phyloP scores from a whole-genome alignment of 208 protist genomes.

The Leptomonas pyrrhocoris region DNA sequence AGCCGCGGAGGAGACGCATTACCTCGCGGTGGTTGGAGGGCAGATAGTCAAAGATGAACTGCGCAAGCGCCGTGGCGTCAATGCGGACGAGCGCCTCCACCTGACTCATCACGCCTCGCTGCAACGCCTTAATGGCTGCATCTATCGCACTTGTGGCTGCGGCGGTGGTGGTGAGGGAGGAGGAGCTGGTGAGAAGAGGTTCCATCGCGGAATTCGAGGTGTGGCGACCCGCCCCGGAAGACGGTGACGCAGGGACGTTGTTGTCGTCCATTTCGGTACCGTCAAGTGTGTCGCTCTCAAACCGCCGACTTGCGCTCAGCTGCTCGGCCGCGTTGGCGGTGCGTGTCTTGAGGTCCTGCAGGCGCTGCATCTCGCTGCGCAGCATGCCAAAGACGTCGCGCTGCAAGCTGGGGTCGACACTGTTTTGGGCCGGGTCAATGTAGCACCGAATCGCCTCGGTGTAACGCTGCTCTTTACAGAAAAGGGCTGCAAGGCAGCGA shows the following conservation, averaged over 20 bases:
- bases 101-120: conserved; percentile 59
- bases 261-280: neutral
- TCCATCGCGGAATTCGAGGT: conserved; percentile 1
- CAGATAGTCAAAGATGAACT: conserved; percentile 77
- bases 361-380: conserved; percentile 47
- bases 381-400: conserved; percentile 66
- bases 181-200: neutral
- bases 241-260: neutral
- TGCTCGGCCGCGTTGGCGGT: conserved; percentile 15
- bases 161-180: neutral
- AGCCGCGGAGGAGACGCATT: conserved; percentile 61
- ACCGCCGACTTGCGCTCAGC: conserved; percentile 3
- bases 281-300: conserved; percentile 1
- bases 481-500: conserved; percentile 57
- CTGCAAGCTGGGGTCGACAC: conserved; percentile 44
- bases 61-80: conserved; percentile 63
- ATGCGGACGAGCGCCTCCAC: conserved; percentile 57
- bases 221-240: neutral
- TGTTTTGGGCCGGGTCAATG: conserved; percentile 50
- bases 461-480: conserved; percentile 50
- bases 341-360: conserved; percentile 28
- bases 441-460: conserved; percentile 71
- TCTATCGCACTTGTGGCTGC: conserved; percentile 4
- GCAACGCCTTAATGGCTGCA: conserved; percentile 31
- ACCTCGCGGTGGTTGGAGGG: conserved; percentile 71